Evolutionary conservation across 2,329 filamentous ascomycete genomes (phyloP).

Genomic region (Monilinia aucupariae): DNA sequence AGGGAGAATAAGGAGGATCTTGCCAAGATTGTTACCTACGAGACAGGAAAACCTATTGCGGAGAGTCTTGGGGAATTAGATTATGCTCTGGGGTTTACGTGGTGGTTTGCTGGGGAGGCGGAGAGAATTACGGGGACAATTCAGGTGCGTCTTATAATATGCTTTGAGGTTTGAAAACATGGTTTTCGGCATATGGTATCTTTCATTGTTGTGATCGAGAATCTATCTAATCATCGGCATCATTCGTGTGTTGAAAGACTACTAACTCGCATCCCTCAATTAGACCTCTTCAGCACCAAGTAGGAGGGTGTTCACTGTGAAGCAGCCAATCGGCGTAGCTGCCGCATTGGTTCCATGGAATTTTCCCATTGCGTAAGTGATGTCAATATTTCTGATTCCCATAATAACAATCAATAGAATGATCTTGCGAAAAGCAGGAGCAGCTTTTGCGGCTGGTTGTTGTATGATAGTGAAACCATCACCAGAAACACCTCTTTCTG

Average conservation of each 20-base stretch:
- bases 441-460: slow-evolving; percentile 65
- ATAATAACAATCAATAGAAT: slow-evolving; percentile 35
- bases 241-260: not conserved
- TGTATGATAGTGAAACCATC: slow-evolving; percentile 70
- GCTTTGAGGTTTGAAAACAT: not conserved
- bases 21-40: slow-evolving; percentile 56
- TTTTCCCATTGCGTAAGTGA: slow-evolving; percentile 53
- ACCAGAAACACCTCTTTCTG: slow-evolving; percentile 59
- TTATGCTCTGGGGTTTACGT: slow-evolving; percentile 47
- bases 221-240: not conserved
- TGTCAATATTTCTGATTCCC: not conserved
- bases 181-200: not conserved
- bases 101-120: slow-evolving; percentile 56
- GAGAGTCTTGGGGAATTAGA: slow-evolving; percentile 50
- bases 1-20: slow-evolving; percentile 57
- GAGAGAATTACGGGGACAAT: slow-evolving; percentile 58
- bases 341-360: slow-evolving; percentile 70
- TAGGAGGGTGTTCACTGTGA: slow-evolving; percentile 63
- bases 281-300: slow-evolving; percentile 54
- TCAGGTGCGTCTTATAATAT: slow-evolving; percentile 23
- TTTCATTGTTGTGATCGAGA: not conserved
- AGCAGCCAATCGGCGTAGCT: slow-evolving; percentile 66
- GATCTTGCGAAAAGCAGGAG: slow-evolving; percentile 61
- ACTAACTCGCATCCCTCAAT: not conserved
- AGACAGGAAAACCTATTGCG: slow-evolving; percentile 48